Evolutionary conservation across 352 stramenopile species (phyloP).

Genomic region (Phytopythium montanum): DNA sequence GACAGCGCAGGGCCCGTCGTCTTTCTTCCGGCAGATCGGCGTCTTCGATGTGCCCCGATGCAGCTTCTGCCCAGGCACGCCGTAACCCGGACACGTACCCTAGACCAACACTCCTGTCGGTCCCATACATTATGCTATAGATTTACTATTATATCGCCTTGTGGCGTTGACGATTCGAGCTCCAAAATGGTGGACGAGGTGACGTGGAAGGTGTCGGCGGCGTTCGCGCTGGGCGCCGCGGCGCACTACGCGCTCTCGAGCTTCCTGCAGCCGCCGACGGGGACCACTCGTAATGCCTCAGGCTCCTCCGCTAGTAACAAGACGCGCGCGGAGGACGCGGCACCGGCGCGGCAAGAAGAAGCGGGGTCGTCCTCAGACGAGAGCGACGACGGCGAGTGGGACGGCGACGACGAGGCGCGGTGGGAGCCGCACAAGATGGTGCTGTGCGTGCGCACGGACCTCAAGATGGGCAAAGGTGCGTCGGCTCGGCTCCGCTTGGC

Average conservation of each 20-base stretch:
- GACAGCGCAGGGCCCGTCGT: background rate
- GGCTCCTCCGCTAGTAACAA: background rate
- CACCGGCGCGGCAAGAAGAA: background rate
- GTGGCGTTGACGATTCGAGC: background rate
- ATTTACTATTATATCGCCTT: too few relatives aligned
- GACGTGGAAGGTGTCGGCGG: constrained; percentile 72
- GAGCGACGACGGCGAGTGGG: constrained; percentile 58
- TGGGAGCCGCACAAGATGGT: constrained; percentile 92
- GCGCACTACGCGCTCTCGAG: constrained; percentile 57
- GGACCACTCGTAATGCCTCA: background rate
- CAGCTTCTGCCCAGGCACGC: too few relatives aligned
- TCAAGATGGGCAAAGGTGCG: constrained; percentile 96
- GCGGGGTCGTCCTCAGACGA: constrained; percentile 22
- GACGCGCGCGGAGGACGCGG: background rate
- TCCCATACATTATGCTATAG: background rate
- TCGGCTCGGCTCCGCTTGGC: background rate
- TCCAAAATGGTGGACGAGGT: constrained; percentile 45
- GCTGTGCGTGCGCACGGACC: constrained; percentile 92
- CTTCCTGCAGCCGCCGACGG: constrained; percentile 17
- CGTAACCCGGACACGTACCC: too few relatives aligned
- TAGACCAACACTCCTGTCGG: background rate
- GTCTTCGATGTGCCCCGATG: background rate
- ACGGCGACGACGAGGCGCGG: constrained; percentile 50
- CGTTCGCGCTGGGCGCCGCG: constrained; percentile 68
- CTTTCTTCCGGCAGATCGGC: background rate